Evolutionary conservation across 495 filamentous ascomycete species (phyloP), one percentile per base, ranked within the genome.

Genomic region (Glutinoglossum americanum): DNA sequence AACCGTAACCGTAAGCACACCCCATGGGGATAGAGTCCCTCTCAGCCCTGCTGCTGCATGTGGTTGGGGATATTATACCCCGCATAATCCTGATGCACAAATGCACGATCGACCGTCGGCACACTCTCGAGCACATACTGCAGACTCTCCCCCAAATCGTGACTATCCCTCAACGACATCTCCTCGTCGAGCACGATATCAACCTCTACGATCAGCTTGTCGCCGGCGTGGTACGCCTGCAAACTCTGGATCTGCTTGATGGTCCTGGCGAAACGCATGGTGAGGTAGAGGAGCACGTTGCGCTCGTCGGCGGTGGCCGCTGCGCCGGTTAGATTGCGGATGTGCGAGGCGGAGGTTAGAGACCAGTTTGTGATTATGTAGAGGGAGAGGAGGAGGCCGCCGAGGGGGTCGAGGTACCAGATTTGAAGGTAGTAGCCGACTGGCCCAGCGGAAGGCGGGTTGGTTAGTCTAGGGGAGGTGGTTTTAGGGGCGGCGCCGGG

Each of bases 121-220:
- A 94, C 84, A 54, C 82, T 88, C 69, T 94, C 89, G 44, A 94
- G 69, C 55, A 94, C 87, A 69, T 94, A 94, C 68, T 92, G 84
- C 68, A 96, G 66, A 61, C 81, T 86, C 71, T 96, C 89, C 5
- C 84, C 84, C 57, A 96, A 69, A 67, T 96, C 89, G 65, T 96
- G 89, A 59, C 81, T 85, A 70, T 96, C 89, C 37, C 82, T 79
- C 51, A 96, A 66, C 57, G 77, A 83, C 54, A 80, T 90, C 51
- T 74, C 75, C 58, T 85, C 83, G 61, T 92, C 87, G 28, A 96
- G 71, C 23, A 96, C 84, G 30, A 94, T 78, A 64, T 85, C 81
- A 10, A 83, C 79, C 64, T 93, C 89, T 2, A 93, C 86, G 61
- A 87, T 93, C 17, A 96, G 74, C 68, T 89, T 85, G 61, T 96